phyloP scores from a whole-genome alignment of 345 rosid species.

The Salix brachista region DNA sequence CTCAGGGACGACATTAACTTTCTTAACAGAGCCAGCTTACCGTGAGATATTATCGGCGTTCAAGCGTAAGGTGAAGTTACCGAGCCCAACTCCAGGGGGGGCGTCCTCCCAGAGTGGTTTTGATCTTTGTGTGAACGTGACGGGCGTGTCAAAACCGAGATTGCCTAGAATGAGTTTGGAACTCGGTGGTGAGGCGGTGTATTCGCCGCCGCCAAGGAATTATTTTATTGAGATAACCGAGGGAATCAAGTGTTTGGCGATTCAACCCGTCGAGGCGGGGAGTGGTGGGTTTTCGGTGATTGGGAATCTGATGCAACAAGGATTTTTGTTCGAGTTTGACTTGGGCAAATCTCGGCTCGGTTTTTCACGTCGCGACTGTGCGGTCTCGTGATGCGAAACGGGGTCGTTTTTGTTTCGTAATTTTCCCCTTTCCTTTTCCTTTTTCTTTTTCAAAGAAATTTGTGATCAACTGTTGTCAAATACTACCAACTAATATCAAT shows the following conservation, averaged over 20 bases:
- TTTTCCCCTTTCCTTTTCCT: not conserved
- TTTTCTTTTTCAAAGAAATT: not conserved
- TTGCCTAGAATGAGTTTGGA: constrained; percentile 57
- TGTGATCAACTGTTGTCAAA: constrained; percentile 1
- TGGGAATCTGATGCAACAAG: constrained; percentile 95
- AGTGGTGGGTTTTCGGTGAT: constrained; percentile 58
- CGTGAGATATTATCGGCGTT: constrained; percentile 39
- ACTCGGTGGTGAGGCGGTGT: constrained; percentile 44
- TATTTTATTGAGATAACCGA: constrained; percentile 65
- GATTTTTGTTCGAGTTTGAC: constrained; percentile 76
- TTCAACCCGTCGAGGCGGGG: constrained; percentile 46
- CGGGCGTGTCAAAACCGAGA: constrained; percentile 36
- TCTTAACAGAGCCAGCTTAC: constrained; percentile 55
- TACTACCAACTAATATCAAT: not conserved
- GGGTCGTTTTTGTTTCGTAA: not conserved
- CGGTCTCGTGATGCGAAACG: constrained; percentile 25
- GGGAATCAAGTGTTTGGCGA: constrained; percentile 57
- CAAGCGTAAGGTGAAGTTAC: constrained; percentile 42
- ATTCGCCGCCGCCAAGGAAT: constrained; percentile 72
- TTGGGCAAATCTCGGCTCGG: constrained; percentile 66
- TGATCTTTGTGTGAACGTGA: constrained; percentile 67
- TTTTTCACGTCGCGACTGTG: constrained; percentile 73
- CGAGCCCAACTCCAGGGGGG: constrained; percentile 18
- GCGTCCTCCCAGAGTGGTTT: constrained; percentile 49
- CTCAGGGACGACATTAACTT: constrained; percentile 71